phyloP scores from a whole-genome alignment of 139 green algal species.

The Chlorella ohadii region DNA sequence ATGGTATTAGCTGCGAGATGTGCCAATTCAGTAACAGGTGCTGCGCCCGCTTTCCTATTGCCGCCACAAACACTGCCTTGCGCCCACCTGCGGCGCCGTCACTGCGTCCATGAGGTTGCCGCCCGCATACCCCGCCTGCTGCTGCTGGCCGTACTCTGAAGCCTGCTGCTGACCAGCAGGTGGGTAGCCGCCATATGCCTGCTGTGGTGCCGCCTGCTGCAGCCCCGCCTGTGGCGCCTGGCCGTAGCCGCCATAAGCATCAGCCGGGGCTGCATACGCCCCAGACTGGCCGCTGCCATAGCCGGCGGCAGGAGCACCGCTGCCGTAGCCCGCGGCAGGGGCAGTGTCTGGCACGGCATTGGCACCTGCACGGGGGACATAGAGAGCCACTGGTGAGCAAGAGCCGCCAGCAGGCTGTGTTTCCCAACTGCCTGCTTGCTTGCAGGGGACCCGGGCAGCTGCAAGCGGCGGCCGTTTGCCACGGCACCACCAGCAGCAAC shows the following conservation, averaged over 20 bases:
- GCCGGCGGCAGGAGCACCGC: neutral
- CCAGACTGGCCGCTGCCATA: neutral
- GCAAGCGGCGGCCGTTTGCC: no score
- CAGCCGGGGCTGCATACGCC: neutral
- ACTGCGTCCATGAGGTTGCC: slow-evolving; percentile 37
- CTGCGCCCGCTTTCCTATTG: no score
- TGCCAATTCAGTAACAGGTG: no score
- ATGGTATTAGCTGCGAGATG: neutral
- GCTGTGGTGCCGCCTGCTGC: slow-evolving; percentile 34
- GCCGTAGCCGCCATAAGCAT: slow-evolving; percentile 17
- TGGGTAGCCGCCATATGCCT: neutral
- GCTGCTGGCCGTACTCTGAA: neutral
- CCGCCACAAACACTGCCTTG: no score
- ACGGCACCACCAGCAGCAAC: no score
- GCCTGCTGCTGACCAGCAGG: slow-evolving; percentile 11
- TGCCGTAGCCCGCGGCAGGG: neutral
- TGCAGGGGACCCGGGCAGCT: no score
- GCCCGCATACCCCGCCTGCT: slow-evolving; percentile 3
- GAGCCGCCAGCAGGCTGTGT: neutral
- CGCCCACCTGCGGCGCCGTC: slow-evolving; percentile 6
- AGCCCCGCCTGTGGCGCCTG: slow-evolving; percentile 6
- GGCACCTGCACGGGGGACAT: neutral
- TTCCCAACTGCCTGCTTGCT: no score
- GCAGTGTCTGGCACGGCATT: neutral
- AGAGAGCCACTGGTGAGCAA: neutral